Evolutionary conservation across 805 yeast species (phyloP).

Genomic region (Candida quercuum): DNA sequence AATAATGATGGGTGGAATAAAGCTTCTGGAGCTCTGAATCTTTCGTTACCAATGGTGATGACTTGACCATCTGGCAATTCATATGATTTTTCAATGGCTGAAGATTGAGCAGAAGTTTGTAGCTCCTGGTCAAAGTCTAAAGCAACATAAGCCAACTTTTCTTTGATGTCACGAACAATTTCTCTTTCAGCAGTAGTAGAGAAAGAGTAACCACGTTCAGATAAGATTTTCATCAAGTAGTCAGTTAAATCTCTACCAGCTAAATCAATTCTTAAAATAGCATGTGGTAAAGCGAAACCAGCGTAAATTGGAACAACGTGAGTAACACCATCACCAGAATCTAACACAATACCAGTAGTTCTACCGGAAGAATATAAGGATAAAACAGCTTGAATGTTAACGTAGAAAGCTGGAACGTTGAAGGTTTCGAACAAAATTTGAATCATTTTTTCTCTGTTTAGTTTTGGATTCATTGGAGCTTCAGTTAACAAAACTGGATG

Average conservation of each 20-base stretch:
- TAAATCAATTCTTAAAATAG: constrained; percentile 96
- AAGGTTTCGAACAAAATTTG: constrained; percentile 98
- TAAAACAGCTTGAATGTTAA: constrained; percentile 96
- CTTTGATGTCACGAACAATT: constrained; percentile 85
- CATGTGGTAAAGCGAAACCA: constrained; percentile 99
- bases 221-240: constrained; percentile 95
- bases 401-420: constrained; percentile 99
- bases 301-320: constrained; percentile 99
- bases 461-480: constrained; percentile 99
- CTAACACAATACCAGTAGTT: constrained; percentile 99
- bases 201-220: constrained; percentile 99
- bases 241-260: constrained; percentile 99
- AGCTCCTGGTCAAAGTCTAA: constrained; percentile 98
- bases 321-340: constrained; percentile 99
- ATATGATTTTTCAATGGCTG: constrained; percentile 96
- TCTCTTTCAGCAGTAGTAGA: constrained; percentile 99
- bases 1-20: constrained; percentile 96
- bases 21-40: constrained; percentile 99
- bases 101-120: constrained; percentile 98
- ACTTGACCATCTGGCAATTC: constrained; percentile 99
- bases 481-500: constrained; percentile 99
- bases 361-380: constrained; percentile 99
- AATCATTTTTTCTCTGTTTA: constrained; percentile 99
- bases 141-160: constrained; percentile 98
- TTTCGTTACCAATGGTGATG: constrained; percentile 98